Evolutionary conservation across 192 early-diverging fungal species (phyloP).

Genomic region (Coemansia sp.): DNA sequence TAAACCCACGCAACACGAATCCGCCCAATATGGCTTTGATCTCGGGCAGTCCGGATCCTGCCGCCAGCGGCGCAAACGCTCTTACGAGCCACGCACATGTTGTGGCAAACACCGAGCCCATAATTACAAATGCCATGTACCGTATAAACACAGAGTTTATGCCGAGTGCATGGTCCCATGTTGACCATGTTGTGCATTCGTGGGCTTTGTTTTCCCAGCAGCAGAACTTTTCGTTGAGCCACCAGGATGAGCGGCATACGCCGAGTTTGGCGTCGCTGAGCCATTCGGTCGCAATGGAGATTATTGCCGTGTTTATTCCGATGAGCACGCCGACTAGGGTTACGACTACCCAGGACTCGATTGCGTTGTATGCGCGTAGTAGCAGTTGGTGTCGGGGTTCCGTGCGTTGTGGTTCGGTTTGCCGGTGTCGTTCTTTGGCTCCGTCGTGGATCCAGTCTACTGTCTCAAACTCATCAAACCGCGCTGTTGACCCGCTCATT

Average conservation of each 20-base stretch:
- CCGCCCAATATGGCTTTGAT: slow-evolving; percentile 86
- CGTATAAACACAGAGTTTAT: slow-evolving; percentile 60
- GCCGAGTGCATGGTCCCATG: slow-evolving; percentile 67
- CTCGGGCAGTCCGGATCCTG: slow-evolving; percentile 92
- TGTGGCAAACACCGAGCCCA: slow-evolving; percentile 74
- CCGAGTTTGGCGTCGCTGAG: slow-evolving; percentile 85
- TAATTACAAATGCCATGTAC: slow-evolving; percentile 74
- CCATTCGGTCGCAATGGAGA: slow-evolving; percentile 90
- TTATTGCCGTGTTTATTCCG: slow-evolving; percentile 82
- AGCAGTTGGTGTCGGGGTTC: neutral
- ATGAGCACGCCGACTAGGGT: slow-evolving; percentile 74
- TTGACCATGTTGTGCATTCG: slow-evolving; percentile 67
- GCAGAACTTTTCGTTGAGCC: slow-evolving; percentile 90
- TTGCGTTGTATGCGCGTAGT: slow-evolving; percentile 64
- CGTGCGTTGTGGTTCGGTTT: slow-evolving; percentile 2
- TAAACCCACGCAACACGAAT: slow-evolving; percentile 90
- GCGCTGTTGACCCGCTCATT: slow-evolving; percentile 20
- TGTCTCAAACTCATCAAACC: slow-evolving; percentile 62
- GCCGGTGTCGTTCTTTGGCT: slow-evolving; percentile 53
- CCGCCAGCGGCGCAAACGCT: slow-evolving; percentile 81
- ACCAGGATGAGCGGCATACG: slow-evolving; percentile 80
- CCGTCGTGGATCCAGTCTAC: slow-evolving; percentile 66
- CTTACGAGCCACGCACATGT: slow-evolving; percentile 74
- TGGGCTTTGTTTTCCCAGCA: slow-evolving; percentile 67
- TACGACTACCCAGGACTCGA: slow-evolving; percentile 85